Percentiles rank a stretch among this genome's conserved stretches.
These are phyloP conservation scores for Cryptococcus sp. DNA, from an alignment of 1,284 basidiomycete species.

Conservation along the genomic window DNA sequence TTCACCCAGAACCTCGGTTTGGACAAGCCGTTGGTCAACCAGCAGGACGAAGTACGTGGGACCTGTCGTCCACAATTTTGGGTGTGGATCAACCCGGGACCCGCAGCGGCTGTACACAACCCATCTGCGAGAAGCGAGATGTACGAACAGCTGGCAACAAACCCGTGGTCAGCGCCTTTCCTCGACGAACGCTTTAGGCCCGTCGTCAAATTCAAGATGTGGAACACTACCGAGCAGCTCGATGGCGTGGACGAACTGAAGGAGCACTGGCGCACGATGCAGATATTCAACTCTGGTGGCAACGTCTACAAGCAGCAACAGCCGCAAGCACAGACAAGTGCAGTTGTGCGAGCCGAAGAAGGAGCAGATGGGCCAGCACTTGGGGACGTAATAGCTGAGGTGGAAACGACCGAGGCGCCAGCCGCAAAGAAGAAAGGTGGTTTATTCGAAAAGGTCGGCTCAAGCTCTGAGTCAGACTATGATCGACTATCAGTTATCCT, in stretches of 20 bases:
- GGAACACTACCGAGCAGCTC: constrained; percentile 87
- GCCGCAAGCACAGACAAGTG: constrained; percentile 11
- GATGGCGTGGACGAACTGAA: constrained; percentile 75
- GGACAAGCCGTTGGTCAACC: constrained; percentile 49
- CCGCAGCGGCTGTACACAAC: constrained; percentile 68
- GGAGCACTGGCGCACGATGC: constrained; percentile 70
- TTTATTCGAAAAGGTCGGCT: constrained; percentile 72
- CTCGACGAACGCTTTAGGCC: constrained; percentile 76
- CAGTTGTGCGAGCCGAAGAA: constrained; percentile 54
- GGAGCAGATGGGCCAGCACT: constrained; percentile 28
- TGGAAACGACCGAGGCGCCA: constrained; percentile 28
- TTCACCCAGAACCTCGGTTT: constrained; percentile 79
- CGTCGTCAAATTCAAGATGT: constrained; percentile 79
- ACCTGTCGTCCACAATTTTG: constrained; percentile 76
- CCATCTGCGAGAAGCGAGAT: constrained; percentile 68
- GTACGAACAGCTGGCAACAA: constrained; percentile 66
- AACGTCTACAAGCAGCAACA: constrained; percentile 57
- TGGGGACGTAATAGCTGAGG: constrained; percentile 29
- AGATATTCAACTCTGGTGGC: constrained; percentile 75
- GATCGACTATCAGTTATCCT: constrained; percentile 78
- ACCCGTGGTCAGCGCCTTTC: constrained; percentile 83
- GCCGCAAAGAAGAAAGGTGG: constrained; percentile 59
- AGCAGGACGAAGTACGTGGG: constrained; percentile 34
- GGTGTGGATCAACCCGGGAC: constrained; percentile 84
- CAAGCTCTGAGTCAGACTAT: constrained; percentile 70